Evolutionary conservation across 2,329 filamentous ascomycete species (phyloP).

Genomic region (Fusarium armeniacum): DNA sequence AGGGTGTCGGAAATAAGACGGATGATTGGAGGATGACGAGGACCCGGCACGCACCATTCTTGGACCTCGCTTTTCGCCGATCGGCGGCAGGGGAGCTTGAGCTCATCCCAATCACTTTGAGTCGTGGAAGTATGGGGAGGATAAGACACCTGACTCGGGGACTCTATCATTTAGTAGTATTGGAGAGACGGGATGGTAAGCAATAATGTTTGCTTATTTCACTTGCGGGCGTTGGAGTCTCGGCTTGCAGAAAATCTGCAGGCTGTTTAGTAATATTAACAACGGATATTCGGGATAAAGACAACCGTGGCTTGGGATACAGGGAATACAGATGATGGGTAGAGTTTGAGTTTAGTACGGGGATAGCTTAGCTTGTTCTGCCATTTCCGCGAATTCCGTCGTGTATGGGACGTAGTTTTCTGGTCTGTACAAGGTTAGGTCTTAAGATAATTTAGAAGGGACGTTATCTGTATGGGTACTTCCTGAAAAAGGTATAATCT

Average conservation of each 20-base stretch:
- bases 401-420: neutral
- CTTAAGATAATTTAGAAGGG: too few species aligned
- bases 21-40: neutral
- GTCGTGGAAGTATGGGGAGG: neutral
- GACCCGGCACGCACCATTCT: conserved; percentile 34
- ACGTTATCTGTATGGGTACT: too few species aligned
- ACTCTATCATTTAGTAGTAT: conserved; percentile 1
- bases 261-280: neutral
- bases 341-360: conserved; percentile 6
- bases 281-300: neutral
- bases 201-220: neutral
- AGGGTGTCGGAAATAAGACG: neutral
- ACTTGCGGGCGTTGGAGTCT: conserved; percentile 2
- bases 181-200: neutral
- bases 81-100: conserved; percentile 14
- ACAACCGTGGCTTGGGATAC: neutral
- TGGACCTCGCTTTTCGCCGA: conserved; percentile 40
- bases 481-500: too few species aligned
- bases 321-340: neutral
- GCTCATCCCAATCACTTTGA: conserved; percentile 19
- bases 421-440: too few species aligned
- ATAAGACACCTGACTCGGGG: conserved; percentile 1
- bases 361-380: neutral
- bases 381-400: neutral
- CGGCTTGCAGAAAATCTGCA: neutral